Evolutionary conservation across 2,329 filamentous ascomycete species (phyloP).

Genomic region (Aspergillus fructus): DNA sequence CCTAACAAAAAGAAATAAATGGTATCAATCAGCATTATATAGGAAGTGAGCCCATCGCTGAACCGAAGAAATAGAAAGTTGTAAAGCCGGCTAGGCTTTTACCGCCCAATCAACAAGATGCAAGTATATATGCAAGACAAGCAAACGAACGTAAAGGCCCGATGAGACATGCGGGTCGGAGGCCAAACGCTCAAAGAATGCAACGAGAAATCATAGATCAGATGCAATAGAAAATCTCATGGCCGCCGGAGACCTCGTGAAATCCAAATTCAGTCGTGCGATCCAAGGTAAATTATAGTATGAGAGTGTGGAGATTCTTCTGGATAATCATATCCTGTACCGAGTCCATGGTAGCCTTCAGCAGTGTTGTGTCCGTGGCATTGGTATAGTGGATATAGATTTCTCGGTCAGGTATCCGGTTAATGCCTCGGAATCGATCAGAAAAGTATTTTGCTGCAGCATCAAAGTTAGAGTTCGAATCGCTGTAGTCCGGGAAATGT

Average conservation of each 20-base stretch:
- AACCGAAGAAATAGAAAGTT: slow-evolving; percentile 23
- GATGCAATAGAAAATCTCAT: slow-evolving; percentile 15
- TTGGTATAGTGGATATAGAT: slow-evolving; percentile 62
- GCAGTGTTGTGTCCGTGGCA: slow-evolving; percentile 66
- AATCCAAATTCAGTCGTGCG: slow-evolving; percentile 11
- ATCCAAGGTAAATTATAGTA: slow-evolving; percentile 51
- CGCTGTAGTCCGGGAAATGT: slow-evolving; percentile 77
- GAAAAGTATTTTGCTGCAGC: slow-evolving; percentile 78
- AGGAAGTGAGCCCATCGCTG: slow-evolving; percentile 26
- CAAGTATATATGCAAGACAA: slow-evolving; percentile 6
- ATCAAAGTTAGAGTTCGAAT: slow-evolving; percentile 69
- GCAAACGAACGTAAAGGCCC: neutral
- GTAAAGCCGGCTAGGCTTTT: slow-evolving; percentile 18
- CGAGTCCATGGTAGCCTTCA: slow-evolving; percentile 83
- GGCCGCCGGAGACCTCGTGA: slow-evolving; percentile 19
- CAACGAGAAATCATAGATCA: slow-evolving; percentile 22
- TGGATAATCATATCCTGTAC: slow-evolving; percentile 88
- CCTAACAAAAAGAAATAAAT: slow-evolving; percentile 19
- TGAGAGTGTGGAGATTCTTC: slow-evolving; percentile 76
- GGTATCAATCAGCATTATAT: slow-evolving; percentile 38
- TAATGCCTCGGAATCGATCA: slow-evolving; percentile 75
- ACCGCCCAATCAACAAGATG: slow-evolving; percentile 5
- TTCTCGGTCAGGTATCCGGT: slow-evolving; percentile 59
- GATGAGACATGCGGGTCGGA: slow-evolving; percentile 8
- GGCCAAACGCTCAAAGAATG: slow-evolving; percentile 25